Base-by-base conservation (phyloP, 2,329 filamentous ascomycete genomes). In the Ceratocystis ficicola region DNA sequence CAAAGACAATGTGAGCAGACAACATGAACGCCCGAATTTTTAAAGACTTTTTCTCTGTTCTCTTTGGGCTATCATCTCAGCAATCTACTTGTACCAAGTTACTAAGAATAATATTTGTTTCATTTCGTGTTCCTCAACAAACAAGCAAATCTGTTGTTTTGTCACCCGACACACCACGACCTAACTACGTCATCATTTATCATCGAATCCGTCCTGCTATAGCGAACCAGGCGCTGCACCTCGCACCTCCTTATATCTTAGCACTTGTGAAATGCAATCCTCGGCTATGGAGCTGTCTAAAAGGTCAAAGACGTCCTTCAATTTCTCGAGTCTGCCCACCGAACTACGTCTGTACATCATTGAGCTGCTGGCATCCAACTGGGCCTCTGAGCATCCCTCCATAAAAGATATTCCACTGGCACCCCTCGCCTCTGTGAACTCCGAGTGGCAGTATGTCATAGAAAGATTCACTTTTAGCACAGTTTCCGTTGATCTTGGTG, bases 381-480 rank as follows among this genome's bases (percentile, higher is more conserved):
- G 65, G 28, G 28, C 44, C 25, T 50, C 17, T 22, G 46, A 68
- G 64, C 22, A 46, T n/a, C 44, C 59, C 20, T 50, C 62, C 30
- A 30, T 48, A n/a, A 64, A 55, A 44, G 8, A 55, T 20, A 50
- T 55, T 10, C 46, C 62, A 10, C 28, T 32, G 46, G 55, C 61
- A 32, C 61, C 61, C 1, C 55, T 61, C 30, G 64, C 68, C 32
- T 62, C 65, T 44, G 65, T 69, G 44, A 65, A 64, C 55, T 57
- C 48, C 4, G 68, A 69, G 55, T 69, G 65, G 65, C 64, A 66
- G 32, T 25, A 59, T 30, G 64, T 69, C 17, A 30, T 69, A 25
- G 68, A 69, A 50, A 30, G 62, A 17, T 52, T 62, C n/a, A 68
- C 66, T 28, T 68, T 69, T 30, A 57, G 50, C 57, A n/a, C 30